Conservation (phyloP, 768 basidiomycete genomes). For the Panellus pusillus region DNA sequence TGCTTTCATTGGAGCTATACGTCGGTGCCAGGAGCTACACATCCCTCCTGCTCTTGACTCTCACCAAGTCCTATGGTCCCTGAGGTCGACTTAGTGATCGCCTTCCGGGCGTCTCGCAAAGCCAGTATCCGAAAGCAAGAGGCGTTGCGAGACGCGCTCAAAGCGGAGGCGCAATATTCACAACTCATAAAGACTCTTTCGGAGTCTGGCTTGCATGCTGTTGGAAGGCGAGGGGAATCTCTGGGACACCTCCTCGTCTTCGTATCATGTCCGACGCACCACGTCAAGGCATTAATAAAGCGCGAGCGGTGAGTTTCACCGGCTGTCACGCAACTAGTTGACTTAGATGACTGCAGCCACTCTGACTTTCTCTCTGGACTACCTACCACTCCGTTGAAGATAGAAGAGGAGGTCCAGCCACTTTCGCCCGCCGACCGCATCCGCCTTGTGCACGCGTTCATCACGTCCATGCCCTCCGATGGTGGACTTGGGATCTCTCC, state of each 20-base stretch:
- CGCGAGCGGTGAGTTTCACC: constrained; percentile 64
- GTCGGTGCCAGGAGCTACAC: too few species aligned
- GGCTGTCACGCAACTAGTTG: neutral
- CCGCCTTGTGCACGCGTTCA: constrained; percentile 70
- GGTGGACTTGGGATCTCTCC: constrained; percentile 85
- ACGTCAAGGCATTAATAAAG: constrained; percentile 64
- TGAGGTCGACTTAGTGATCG: constrained; percentile 71
- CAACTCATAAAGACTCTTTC: constrained; percentile 61
- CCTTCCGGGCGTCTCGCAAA: constrained; percentile 59
- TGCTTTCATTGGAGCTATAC: too few species aligned
- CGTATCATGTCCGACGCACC: constrained; percentile 63
- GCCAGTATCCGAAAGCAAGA: constrained; percentile 59
- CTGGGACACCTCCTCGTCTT: constrained; percentile 77
- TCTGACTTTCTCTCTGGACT: constrained; percentile 78
- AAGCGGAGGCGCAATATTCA: constrained; percentile 69
- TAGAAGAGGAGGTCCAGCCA: constrained; percentile 43
- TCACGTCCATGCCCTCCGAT: constrained; percentile 70
- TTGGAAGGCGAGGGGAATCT: constrained; percentile 74
- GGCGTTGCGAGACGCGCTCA: constrained; percentile 57
- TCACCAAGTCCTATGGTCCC: constrained; percentile 38
- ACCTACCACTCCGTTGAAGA: constrained; percentile 51
- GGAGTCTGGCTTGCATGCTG: constrained; percentile 64
- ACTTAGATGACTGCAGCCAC: constrained; percentile 41
- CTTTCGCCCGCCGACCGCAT: constrained; percentile 76
- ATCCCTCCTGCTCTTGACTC: neutral